A percentile compares a stretch with the other conserved stretches of the same genome.
Conservation (phyloP, 177 flowering plant genomes). For the Vitis hybrid region DNA sequence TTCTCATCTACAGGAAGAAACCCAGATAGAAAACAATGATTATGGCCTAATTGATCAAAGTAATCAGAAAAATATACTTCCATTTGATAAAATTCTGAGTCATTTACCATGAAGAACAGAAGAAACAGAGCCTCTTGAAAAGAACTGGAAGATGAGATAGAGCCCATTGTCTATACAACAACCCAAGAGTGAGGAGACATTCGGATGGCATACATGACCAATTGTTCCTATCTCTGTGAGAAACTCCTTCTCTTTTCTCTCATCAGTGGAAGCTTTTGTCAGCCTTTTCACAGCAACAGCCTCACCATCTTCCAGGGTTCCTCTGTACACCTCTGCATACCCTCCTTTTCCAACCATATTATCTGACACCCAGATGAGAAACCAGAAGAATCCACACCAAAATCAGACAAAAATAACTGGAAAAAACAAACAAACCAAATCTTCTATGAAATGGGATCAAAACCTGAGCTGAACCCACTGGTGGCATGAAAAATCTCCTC, state of each 20-base stretch:
- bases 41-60: not conserved
- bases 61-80: not conserved
- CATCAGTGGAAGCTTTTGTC: slow-evolving; percentile 55
- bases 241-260: slow-evolving; percentile 84
- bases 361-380: slow-evolving; percentile 40
- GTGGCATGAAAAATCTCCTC: slow-evolving; percentile 79
- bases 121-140: slow-evolving; percentile 82
- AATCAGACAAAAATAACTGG: not conserved
- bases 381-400: not conserved
- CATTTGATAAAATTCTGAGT: not conserved
- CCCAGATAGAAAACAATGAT: not conserved
- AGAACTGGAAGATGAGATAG: slow-evolving; percentile 79
- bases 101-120: slow-evolving; percentile 83
- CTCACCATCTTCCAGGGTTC: slow-evolving; percentile 56
- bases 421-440: not conserved
- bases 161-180: slow-evolving; percentile 92
- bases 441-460: not conserved
- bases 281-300: slow-evolving; percentile 82
- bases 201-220: slow-evolving; percentile 83
- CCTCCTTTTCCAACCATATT: slow-evolving; percentile 94
- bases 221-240: slow-evolving; percentile 90
- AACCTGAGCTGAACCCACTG: slow-evolving; percentile 70
- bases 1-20: slow-evolving; percentile 46
- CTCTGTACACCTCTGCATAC: slow-evolving; percentile 91
- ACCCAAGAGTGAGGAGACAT: slow-evolving; percentile 74